phyloP scores from a whole-genome alignment of 2,329 filamentous ascomycete genomes.

The Ophiocordyceps sinensis region DNA sequence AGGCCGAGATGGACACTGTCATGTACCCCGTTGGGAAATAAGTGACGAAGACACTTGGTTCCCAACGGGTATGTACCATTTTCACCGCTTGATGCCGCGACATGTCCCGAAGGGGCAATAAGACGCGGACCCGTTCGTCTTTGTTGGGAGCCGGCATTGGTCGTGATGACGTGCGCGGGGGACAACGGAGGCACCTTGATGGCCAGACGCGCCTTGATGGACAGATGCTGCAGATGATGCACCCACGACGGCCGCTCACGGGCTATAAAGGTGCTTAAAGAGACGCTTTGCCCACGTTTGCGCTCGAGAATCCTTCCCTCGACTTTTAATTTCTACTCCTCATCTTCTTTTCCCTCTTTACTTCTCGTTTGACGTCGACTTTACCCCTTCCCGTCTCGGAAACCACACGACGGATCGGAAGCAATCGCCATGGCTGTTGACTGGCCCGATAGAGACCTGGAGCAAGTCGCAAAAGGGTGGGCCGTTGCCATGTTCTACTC shows the following conservation, averaged over 20 bases:
- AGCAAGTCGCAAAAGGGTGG: constrained; percentile 22
- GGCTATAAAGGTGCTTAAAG: constrained; percentile 1
- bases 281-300: neutral
- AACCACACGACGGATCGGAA: neutral
- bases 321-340: neutral
- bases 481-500: constrained; percentile 21
- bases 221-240: too few relatives aligned
- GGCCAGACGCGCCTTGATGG: constrained; percentile 4
- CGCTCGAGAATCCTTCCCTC: neutral
- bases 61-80: too few relatives aligned
- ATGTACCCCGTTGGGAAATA: too few relatives aligned
- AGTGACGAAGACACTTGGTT: too few relatives aligned
- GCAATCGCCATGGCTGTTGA: constrained; percentile 7
- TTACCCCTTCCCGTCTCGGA: neutral
- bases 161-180: neutral
- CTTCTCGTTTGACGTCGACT: neutral
- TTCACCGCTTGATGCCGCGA: too few relatives aligned
- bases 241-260: neutral
- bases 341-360: neutral
- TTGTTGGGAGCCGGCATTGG: neutral
- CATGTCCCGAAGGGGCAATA: too few relatives aligned
- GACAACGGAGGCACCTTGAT: constrained; percentile 2
- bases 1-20: too few relatives aligned
- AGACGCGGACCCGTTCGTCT: too few relatives aligned
- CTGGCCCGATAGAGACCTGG: constrained; percentile 15